These are phyloP conservation scores for Yamadazyma trypodendri DNA, from an alignment of 1,139 yeast species.

Conservation along the genomic window DNA sequence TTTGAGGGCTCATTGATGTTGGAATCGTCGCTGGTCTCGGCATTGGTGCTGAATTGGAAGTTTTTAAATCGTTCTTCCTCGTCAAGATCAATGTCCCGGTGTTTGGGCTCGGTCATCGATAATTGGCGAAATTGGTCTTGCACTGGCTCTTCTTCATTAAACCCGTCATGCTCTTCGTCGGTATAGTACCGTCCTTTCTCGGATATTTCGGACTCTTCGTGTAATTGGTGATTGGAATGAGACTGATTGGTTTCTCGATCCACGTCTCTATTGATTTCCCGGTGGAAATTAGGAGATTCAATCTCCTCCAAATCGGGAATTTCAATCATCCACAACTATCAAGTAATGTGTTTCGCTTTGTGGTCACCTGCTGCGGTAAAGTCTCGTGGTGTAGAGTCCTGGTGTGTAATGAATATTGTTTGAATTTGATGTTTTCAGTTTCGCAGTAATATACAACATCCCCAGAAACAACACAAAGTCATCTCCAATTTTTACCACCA, in stretches of 20 bases:
- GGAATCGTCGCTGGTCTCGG: conserved; percentile 4
- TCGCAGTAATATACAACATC: not conserved
- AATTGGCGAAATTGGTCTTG: not conserved
- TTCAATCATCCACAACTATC: conserved; percentile 34
- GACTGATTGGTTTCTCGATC: not conserved
- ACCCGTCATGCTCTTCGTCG: not conserved
- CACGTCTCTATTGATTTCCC: conserved; percentile 1
- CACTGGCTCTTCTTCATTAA: not conserved
- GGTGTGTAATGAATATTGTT: too few species aligned
- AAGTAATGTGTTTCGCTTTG: too few species aligned
- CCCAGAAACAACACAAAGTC: too few species aligned
- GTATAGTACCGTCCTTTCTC: not conserved
- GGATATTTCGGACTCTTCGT: not conserved
- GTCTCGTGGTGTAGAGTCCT: too few species aligned
- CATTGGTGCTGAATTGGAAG: conserved; percentile 10
- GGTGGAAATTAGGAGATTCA: not conserved
- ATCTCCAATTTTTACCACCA: too few species aligned
- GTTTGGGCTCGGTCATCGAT: not conserved
- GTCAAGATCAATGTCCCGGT: conserved; percentile 4
- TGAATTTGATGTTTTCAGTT: not conserved
- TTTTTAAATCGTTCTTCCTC: conserved; percentile 9
- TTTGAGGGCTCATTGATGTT: conserved; percentile 1
- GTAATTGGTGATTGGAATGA: not conserved
- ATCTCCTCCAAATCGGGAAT: conserved; percentile 37
- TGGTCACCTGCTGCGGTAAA: too few species aligned